Evolutionary conservation across 2,329 filamentous ascomycete species (phyloP), one percentile per base, ranked within the genome.

Genomic region (Fusarium pseudonygamai): DNA sequence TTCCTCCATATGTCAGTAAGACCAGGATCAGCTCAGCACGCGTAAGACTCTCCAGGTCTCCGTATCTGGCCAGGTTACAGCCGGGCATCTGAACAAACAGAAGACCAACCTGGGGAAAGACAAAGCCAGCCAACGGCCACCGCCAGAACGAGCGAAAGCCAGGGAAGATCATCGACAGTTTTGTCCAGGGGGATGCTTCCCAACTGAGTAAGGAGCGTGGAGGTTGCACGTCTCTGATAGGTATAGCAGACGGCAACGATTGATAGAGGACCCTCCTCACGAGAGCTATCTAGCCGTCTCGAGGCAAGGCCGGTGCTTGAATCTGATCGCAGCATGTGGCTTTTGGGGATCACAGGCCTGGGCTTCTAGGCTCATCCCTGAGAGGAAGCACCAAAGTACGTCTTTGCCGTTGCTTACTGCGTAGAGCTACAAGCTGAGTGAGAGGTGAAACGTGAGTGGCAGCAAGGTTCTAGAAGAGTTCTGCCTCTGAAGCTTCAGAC

Each of bases 271-370:
- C 59, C 67, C 67, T 72, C 55, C 42, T 71, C 49, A 64, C 56
- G 50, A 68, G 71, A 52, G 50, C 55, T 67, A 36, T 61, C 73
- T 75, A 75, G 61, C 72, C 66, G n/a, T 58, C 59, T 75, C 49
- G 40, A 75, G 73, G 22, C 36, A 75, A 75, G 59, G 52, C 67
- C 42, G 63, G 64, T 60, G 59, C 50, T 74, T 76, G 75, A 77
- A 77, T 77, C 75, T 76, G 70, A 76, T 77, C 75, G 74, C 72
- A 77, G 67, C 68, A 69, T 60, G 75, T 77, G 75, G 75, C 74
- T 78, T 77, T 77, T 45, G 64, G 64, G 74, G 72, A 77, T 77
- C 72, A 78, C 72, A 77, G 72, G 72, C 67, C 50, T 71, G 42
- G 43, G 36, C 37, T 68, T 37, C 75, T 71, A 40, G 75, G 74